Evolutionary conservation across 139 green algal species (phyloP).

Genomic region (Dunaliella primolecta): DNA sequence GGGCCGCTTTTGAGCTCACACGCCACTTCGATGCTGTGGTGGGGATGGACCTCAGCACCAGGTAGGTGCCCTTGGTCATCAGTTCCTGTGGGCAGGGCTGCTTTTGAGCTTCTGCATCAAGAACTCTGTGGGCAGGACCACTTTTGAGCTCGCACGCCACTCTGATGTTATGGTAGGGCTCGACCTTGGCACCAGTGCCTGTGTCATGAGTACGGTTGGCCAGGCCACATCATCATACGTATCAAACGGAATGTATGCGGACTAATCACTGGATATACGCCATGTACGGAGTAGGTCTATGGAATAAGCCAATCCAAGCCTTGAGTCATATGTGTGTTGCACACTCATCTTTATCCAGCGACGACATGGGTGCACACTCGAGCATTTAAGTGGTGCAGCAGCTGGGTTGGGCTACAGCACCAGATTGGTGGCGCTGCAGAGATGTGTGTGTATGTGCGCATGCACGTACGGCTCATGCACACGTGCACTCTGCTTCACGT

Average conservation of each 20-base stretch:
- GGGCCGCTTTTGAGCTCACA: conserved; percentile 63
- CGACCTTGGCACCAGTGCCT: conserved; percentile 46
- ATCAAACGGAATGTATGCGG: too few species aligned
- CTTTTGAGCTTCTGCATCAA: conserved; percentile 66
- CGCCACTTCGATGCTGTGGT: conserved; percentile 56
- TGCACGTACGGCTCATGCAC: too few species aligned
- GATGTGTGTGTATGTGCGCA: neutral
- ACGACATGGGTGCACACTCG: too few species aligned
- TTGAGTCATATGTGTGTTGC: too few species aligned
- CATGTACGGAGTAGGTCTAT: too few species aligned
- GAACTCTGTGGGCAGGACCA: conserved; percentile 62
- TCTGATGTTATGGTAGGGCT: conserved; percentile 65
- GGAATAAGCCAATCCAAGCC: too few species aligned
- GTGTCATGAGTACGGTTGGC: too few species aligned
- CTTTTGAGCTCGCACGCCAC: conserved; percentile 60
- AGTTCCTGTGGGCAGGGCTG: neutral
- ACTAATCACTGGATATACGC: too few species aligned
- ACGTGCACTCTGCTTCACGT: neutral
- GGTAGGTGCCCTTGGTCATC: too few species aligned
- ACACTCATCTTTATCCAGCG: too few species aligned
- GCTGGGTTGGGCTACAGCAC: conserved; percentile 12
- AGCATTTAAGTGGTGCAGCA: too few species aligned
- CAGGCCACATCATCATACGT: too few species aligned
- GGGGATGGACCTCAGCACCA: conserved; percentile 54
- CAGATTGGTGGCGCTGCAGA: neutral